Evolutionary conservation across 306 rosid genomes (phyloP).

Genomic region (Pyrus communis): DNA sequence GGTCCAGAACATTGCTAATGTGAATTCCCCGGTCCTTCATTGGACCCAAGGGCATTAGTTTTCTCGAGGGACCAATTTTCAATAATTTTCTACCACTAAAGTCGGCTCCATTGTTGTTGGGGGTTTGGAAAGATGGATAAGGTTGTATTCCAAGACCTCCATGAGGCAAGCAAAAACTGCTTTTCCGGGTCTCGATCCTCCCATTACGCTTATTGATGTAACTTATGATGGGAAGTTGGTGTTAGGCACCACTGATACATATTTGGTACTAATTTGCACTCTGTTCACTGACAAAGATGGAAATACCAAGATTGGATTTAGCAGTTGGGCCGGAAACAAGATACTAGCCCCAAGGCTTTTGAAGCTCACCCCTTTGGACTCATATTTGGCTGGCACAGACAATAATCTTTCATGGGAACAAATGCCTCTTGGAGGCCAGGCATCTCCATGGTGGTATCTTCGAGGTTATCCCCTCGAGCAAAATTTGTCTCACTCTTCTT

Average conservation of each 20-base stretch:
- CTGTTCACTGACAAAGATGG: slow-evolving; percentile 88
- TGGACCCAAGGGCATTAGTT: slow-evolving; percentile 92
- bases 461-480: too few species aligned
- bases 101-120: slow-evolving; percentile 94
- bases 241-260: slow-evolving; percentile 71
- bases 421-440: too few species aligned
- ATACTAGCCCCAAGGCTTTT: slow-evolving; percentile 81
- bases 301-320: slow-evolving; percentile 71
- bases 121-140: slow-evolving; percentile 76
- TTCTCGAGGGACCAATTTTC: slow-evolving; percentile 79
- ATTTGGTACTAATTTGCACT: slow-evolving; percentile 79
- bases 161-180: slow-evolving; percentile 95
- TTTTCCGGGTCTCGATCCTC: slow-evolving; percentile 80
- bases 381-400: slow-evolving; percentile 75
- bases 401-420: slow-evolving; percentile 2
- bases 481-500: too few species aligned
- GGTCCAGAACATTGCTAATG: slow-evolving; percentile 55
- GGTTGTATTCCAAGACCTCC: slow-evolving; percentile 77
- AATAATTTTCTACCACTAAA: slow-evolving; percentile 78
- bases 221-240: slow-evolving; percentile 92
- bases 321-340: slow-evolving; percentile 82
- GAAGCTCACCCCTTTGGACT: slow-evolving; percentile 84
- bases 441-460: too few species aligned
- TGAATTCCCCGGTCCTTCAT: slow-evolving; percentile 54
- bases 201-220: slow-evolving; percentile 77